A percentile compares a stretch with the other conserved stretches of the same genome.
phyloP scores from a whole-genome alignment of 805 yeast species.

The Naumovozyma baii region DNA sequence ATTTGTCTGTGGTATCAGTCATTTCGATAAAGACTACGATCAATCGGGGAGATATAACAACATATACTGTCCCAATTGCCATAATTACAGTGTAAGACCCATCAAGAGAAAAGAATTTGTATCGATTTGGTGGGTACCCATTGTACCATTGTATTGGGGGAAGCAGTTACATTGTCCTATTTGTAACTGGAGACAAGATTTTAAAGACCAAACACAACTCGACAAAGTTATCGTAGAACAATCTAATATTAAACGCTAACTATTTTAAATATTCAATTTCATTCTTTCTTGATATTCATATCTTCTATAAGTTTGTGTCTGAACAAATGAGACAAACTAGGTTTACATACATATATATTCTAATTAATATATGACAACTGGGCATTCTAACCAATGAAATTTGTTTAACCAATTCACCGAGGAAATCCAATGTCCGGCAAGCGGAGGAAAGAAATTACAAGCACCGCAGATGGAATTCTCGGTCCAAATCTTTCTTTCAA shows the following conservation, averaged over 20 bases:
- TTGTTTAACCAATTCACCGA: background rate
- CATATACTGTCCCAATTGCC: constrained; percentile 48
- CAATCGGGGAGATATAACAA: constrained; percentile 19
- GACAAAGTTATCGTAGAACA: constrained; percentile 20
- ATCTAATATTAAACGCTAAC: constrained; percentile 1
- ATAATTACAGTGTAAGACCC: constrained; percentile 45
- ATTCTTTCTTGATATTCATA: too few species aligned
- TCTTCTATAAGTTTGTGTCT: too few species aligned
- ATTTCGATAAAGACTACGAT: constrained; percentile 26
- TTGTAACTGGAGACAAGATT: constrained; percentile 41
- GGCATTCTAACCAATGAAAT: background rate
- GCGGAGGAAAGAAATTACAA: too few species aligned
- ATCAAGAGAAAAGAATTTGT: constrained; percentile 45
- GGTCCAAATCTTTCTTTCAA: background rate
- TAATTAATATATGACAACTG: too few species aligned
- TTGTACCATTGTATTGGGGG: constrained; percentile 44
- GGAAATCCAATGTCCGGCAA: too few species aligned
- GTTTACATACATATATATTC: too few species aligned
- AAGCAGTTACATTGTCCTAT: constrained; percentile 43
- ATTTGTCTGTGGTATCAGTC: constrained; percentile 30
- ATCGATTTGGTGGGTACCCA: constrained; percentile 45
- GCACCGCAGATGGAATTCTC: background rate
- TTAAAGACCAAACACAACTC: constrained; percentile 24
- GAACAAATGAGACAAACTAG: too few species aligned
- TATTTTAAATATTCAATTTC: too few species aligned